Percentiles rank a stretch among this genome's conserved stretches.
Evolutionary conservation across 2,329 filamentous ascomycete genomes (phyloP).

Genomic region (Pestalotiopsis sp.): DNA sequence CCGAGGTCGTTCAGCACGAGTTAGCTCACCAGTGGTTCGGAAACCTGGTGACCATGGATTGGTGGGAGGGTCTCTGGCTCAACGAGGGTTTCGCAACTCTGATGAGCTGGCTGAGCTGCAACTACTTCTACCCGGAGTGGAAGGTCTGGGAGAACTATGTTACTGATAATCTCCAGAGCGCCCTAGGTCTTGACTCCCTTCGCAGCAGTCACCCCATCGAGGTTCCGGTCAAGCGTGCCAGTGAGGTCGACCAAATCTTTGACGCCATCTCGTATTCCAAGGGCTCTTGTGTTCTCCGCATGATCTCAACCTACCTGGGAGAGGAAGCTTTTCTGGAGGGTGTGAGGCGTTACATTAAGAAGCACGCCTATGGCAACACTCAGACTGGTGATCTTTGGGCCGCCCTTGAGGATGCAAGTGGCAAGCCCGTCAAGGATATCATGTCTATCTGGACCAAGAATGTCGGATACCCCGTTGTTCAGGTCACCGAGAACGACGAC

Average conservation of each 20-base stretch:
- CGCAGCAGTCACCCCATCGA: slow-evolving; percentile 96
- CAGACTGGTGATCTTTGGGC: slow-evolving; percentile 90
- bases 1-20: slow-evolving; percentile 95
- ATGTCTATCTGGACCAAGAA: slow-evolving; percentile 98
- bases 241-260: slow-evolving; percentile 98
- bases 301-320: slow-evolving; percentile 95
- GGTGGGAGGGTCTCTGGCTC: slow-evolving; percentile 97
- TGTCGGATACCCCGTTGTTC: slow-evolving; percentile 89
- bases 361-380: slow-evolving; percentile 96
- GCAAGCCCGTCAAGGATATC: slow-evolving; percentile 85
- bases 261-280: slow-evolving; percentile 98
- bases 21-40: slow-evolving; percentile 98
- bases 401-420: slow-evolving; percentile 83
- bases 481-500: slow-evolving; percentile 75
- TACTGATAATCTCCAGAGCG: slow-evolving; percentile 87
- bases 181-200: slow-evolving; percentile 84
- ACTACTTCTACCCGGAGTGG: slow-evolving; percentile 96
- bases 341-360: slow-evolving; percentile 87
- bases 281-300: slow-evolving; percentile 91
- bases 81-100: slow-evolving; percentile 92
- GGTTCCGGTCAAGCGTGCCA: slow-evolving; percentile 91
- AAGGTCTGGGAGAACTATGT: slow-evolving; percentile 97
- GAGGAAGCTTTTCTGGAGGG: slow-evolving; percentile 93
- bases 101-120: slow-evolving; percentile 83
- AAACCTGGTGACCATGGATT: slow-evolving; percentile 97